These are phyloP conservation scores for Amoebophrya sp. DNA, from an alignment of 169 alveolate species.

Conservation along the genomic window DNA sequence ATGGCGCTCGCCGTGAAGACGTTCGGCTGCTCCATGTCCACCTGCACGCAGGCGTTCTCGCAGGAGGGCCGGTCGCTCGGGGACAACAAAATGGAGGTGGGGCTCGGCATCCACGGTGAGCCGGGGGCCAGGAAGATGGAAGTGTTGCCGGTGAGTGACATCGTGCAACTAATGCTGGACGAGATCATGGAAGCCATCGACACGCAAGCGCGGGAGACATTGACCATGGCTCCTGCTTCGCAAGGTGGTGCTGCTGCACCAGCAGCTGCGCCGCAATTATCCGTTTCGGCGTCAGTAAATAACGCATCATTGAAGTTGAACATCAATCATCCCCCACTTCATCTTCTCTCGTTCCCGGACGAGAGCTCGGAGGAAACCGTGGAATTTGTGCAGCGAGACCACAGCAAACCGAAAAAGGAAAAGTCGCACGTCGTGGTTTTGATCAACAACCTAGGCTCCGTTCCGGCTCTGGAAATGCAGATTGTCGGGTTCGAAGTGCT, in stretches of 20 bases:
- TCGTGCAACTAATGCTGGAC: not conserved
- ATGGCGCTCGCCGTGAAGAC: not conserved
- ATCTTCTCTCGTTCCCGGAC: no score
- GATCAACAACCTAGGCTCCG: not conserved
- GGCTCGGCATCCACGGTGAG: not conserved
- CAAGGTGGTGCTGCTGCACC: no score
- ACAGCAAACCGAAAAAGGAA: not conserved
- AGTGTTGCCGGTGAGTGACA: not conserved
- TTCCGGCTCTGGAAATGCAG: not conserved
- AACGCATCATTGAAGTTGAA: no score
- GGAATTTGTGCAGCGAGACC: not conserved
- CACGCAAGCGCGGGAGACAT: not conserved
- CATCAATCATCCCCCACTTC: no score
- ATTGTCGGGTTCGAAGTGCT: not conserved
- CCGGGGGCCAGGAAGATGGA: not conserved
- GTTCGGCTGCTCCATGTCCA: not conserved
- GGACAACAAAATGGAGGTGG: conserved; percentile 4
- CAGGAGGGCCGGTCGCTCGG: not conserved
- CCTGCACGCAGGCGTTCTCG: conserved; percentile 9
- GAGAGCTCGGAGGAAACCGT: not conserved
- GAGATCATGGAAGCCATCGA: not conserved
- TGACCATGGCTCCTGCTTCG: no score
- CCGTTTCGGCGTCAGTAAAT: not conserved
- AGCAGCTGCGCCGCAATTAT: not conserved
- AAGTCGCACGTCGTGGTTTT: not conserved